Base-by-base conservation (phyloP, 306 rosid genomes). In the Dalbergia cultrata region DNA sequence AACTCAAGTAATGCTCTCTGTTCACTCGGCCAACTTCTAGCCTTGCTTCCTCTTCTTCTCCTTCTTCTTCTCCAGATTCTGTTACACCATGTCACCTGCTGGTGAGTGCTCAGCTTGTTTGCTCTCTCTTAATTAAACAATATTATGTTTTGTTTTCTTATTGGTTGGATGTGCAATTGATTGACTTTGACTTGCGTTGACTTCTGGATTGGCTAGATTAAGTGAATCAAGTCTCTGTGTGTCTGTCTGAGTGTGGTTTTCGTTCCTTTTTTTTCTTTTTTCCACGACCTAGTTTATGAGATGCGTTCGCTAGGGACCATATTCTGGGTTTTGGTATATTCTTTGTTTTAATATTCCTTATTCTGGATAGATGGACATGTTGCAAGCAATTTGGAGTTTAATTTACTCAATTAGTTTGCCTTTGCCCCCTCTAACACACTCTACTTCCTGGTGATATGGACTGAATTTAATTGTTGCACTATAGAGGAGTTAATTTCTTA, bases 61-160 rank as follows among this genome's bases (percentile, higher is more conserved):
- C 72, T 69, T 86, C 64, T 75, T 37, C 31, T 43, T 17, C 60
- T 41, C 70, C 69, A 58, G 74, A 75, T 61, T 83, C 85, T 72
- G 12, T 13, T 54, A 17, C 60, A 82, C 50, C 82, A 85, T 72
- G 90, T 80, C 84, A 58, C 49, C 87, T 87, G 44, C 87, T 87
- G 44, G 60, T 54, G 21, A 54, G 60, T 54, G 9, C 14, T 47
- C 53, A 77, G 21, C 18, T 5, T 54, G 14, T 50, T 69, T 61
- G 4, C 61, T 13, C 70, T 41, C 50, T 53, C 57, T 76, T 76
- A 31, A 33, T 69, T 5, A 13, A 13, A 33, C 34, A 17, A 0
- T 56, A 9, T 6, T 12, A 4, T 9, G 12, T 26, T 16, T 34
- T 4, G 3, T 37, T 17, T 52, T 16, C 17, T 5, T 0, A 12